Evolutionary conservation across 805 yeast species (phyloP), one percentile per base, ranked within the genome.

Genomic region (Helenozyma baotianmanensis): DNA sequence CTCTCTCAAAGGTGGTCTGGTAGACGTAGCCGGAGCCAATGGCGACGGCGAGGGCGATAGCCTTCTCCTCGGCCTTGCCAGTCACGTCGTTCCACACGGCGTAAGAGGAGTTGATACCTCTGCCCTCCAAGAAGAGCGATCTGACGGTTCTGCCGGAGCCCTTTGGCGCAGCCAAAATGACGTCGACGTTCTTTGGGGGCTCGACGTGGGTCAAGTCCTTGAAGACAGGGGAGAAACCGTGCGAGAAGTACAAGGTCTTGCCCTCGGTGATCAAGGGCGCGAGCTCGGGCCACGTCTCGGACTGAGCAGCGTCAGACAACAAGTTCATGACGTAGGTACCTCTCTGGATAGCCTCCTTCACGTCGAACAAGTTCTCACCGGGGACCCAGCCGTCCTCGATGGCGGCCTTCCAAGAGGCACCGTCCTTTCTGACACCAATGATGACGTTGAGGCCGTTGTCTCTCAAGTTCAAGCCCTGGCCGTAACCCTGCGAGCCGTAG

Each of bases 121-220:
- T 89, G 67, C 98, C 98, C 77, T 92, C 98, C 78, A 92, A 90
- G 92, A 92, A 92, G 60, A 92, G 76, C 46, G 97, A 82, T 80
- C 98, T 86, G 54, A 92, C 98, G 55, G 98, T 92, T 78, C 98
- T 88, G 74, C 98, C 98, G 47, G 97, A 90, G 67, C 98, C 98
- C 84, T 92, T 92, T 74, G 98, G 98, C 69, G 98, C 98, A 61
- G 90, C 98, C 62, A 92, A 78, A 73, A 92, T 92, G 52, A 89
- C 97, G 62, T 92, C 98, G 51, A 92, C 78, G 72, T 90, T 84
- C 51, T 72, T 70, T 74, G 98, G 98, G 58, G 96, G 82, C 57
- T 80, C 96, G 57, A 92, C 98, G 59, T 89, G 75, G 64, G 98
- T 92, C 71, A 90, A 82, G 56, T 88, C 88, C 75, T 88, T 87